Conservation (phyloP, 2,329 filamentous ascomycete genomes). For the Penicillium digitatum region DNA sequence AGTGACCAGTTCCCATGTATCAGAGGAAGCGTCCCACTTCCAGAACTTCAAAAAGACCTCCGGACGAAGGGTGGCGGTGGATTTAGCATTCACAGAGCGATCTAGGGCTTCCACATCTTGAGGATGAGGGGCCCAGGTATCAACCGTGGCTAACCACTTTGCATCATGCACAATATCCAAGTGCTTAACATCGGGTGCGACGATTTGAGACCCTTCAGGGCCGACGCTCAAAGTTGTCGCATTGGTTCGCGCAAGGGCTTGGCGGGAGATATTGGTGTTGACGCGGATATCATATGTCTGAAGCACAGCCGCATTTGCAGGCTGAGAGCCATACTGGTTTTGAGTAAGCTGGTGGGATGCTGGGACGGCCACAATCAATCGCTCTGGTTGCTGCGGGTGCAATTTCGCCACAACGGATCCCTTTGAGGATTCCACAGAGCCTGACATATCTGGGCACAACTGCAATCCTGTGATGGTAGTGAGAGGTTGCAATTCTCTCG, state of each 20-base stretch:
- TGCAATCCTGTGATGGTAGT: slow-evolving; percentile 83
- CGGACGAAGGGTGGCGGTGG: slow-evolving; percentile 37
- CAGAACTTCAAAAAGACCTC: slow-evolving; percentile 92
- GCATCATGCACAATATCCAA: slow-evolving; percentile 76
- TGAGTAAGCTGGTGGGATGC: slow-evolving; percentile 45
- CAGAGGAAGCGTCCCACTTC: slow-evolving; percentile 59
- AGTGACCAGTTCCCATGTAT: slow-evolving; percentile 69
- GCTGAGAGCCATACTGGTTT: slow-evolving; percentile 35
- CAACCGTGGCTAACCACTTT: slow-evolving; percentile 83
- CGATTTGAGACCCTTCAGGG: slow-evolving; percentile 65
- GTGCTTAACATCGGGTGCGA: slow-evolving; percentile 72
- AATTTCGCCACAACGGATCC: slow-evolving; percentile 53
- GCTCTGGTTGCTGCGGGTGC: slow-evolving; percentile 59
- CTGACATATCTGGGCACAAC: slow-evolving; percentile 44
- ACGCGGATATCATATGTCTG: slow-evolving; percentile 84
- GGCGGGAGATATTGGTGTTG: slow-evolving; percentile 73
- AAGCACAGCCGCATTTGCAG: slow-evolving; percentile 55
- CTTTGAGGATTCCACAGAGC: slow-evolving; percentile 46
- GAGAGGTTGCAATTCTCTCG: slow-evolving; percentile 79
- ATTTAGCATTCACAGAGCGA: slow-evolving; percentile 26
- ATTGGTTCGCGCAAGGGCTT: slow-evolving; percentile 84
- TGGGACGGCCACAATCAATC: slow-evolving; percentile 64
- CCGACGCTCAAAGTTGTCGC: slow-evolving; percentile 75
- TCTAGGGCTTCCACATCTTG: slow-evolving; percentile 62
- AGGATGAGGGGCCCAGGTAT: slow-evolving; percentile 77